A percentile compares a stretch with the other conserved stretches of the same genome.
Evolutionary conservation across 2,329 filamentous ascomycete genomes (phyloP).

Genomic region (Talaromyces atroroseus): DNA sequence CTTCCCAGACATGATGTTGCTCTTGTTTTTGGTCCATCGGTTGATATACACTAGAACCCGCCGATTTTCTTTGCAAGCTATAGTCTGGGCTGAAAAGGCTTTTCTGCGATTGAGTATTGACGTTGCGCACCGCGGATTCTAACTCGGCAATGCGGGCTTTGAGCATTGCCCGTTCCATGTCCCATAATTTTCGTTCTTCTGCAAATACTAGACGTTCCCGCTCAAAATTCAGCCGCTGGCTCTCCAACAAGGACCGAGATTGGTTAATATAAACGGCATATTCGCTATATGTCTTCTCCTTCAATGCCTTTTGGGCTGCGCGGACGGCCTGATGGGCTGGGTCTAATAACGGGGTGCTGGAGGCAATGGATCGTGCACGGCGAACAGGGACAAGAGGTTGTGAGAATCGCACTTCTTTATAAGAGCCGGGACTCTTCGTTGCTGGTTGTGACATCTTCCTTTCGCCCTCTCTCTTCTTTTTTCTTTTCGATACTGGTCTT

Average conservation of each 20-base stretch:
- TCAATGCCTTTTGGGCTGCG: slow-evolving; percentile 14
- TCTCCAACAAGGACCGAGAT: slow-evolving; percentile 35
- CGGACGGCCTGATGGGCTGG: slow-evolving; percentile 20
- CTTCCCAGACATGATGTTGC: slow-evolving; percentile 39
- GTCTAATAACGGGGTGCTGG: slow-evolving; percentile 27
- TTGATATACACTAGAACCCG: slow-evolving; percentile 3
- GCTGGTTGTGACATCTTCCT: slow-evolving; percentile 2
- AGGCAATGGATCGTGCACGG: slow-evolving; percentile 36
- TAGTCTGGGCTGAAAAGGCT: slow-evolving; percentile 1
- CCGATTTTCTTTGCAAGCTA: background rate
- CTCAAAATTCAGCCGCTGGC: slow-evolving; percentile 35
- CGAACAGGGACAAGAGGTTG: slow-evolving; percentile 31
- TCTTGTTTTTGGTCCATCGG: slow-evolving; percentile 8
- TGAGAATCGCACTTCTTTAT: slow-evolving; percentile 41
- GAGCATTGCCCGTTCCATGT: slow-evolving; percentile 38
- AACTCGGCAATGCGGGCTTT: slow-evolving; percentile 38
- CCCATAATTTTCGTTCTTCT: slow-evolving; percentile 41
- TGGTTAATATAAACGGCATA: slow-evolving; percentile 39
- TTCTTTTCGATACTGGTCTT: background rate
- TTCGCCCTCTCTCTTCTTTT: background rate
- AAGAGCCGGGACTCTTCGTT: slow-evolving; percentile 13
- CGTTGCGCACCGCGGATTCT: slow-evolving; percentile 28
- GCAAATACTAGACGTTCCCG: slow-evolving; percentile 37
- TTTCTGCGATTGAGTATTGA: background rate
- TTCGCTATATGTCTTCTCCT: slow-evolving; percentile 13